Base-by-base conservation (phyloP, 768 basidiomycete genomes). In the Rhizopogon rudus region DNA sequence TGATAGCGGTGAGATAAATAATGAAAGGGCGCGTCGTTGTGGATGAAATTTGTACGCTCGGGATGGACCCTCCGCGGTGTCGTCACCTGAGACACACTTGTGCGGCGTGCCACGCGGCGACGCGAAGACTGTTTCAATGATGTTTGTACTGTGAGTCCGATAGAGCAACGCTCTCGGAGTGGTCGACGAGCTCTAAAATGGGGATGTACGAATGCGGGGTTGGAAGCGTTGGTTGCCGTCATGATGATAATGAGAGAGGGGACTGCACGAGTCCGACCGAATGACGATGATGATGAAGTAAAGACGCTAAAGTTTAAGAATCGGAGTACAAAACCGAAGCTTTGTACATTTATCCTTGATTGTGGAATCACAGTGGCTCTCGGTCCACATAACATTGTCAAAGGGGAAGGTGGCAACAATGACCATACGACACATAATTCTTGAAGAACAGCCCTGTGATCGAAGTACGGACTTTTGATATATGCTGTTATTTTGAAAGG, bases 141-240 rank as follows among this genome's bases (percentile, higher is more conserved):
- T 1, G 66, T 52, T 41, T 16, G 28, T 12, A 63, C 56, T 6
- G 44, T 6, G 39, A 65, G 58, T 9, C 13, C 0, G 13, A 49
- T 37, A 52, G n/a, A 42, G 33, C 59, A 6, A 10, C 57, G 57
- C 37, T 65, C 52, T 28, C 45, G 35, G n/a, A 65, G 58, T 6
- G 54, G 37, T 39, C 12, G 50, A 45, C 39, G 43, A 50, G 31
- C 6, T 22, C 33, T 8, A 5, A 46, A 12, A 17, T n/a, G 44
- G 17, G 17, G 31, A 20, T 33, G 17, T 2, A 7, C n/a, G 13
- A 20, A 17, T 13, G 7, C 7, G 17, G 45, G 17, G 12, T 17
- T 33, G 12, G 4, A 48, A 48, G 17, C 17, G 33, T 48, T 48
- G 6, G 31, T 20, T 33, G 17, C 33, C 12, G 13, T 12, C 31